Evolutionary conservation across 306 rosid species (phyloP).

Genomic region (Abrus pulchellus): DNA sequence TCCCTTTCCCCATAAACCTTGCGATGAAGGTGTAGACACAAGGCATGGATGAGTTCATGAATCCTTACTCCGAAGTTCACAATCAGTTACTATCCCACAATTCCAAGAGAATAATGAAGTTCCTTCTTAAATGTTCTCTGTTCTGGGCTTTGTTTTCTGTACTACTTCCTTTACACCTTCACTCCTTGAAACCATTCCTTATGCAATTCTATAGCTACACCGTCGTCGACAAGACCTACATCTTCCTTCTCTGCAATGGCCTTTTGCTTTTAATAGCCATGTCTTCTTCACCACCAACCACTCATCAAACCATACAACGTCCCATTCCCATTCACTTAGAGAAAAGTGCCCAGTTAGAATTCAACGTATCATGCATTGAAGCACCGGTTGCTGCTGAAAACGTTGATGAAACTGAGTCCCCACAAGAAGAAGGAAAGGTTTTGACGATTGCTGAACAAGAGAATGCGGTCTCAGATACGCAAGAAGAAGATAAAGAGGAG

Average conservation of each 20-base stretch:
- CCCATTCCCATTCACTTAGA: neutral
- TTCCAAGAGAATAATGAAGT: constrained; percentile 46
- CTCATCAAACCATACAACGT: constrained; percentile 7
- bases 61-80: neutral
- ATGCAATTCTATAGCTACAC: constrained; percentile 46
- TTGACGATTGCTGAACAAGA: constrained; percentile 8
- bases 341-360: neutral
- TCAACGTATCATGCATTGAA: constrained; percentile 10
- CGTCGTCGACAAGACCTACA: constrained; percentile 61
- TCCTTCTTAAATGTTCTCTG: constrained; percentile 55
- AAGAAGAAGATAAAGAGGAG: constrained; percentile 7
- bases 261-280: constrained; percentile 60
- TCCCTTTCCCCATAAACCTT: neutral
- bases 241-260: constrained; percentile 78
- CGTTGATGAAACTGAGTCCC: constrained; percentile 2
- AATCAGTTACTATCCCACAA: constrained; percentile 25
- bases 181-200: constrained; percentile 47
- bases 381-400: constrained; percentile 6
- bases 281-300: constrained; percentile 36
- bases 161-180: constrained; percentile 47
- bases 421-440: constrained; percentile 29
- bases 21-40: neutral
- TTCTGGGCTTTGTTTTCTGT: constrained; percentile 44
- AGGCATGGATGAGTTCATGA: constrained; percentile 27
- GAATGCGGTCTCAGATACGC: neutral